Conservation (phyloP, 257 asterid genomes). For the Plantago elongata region DNA sequence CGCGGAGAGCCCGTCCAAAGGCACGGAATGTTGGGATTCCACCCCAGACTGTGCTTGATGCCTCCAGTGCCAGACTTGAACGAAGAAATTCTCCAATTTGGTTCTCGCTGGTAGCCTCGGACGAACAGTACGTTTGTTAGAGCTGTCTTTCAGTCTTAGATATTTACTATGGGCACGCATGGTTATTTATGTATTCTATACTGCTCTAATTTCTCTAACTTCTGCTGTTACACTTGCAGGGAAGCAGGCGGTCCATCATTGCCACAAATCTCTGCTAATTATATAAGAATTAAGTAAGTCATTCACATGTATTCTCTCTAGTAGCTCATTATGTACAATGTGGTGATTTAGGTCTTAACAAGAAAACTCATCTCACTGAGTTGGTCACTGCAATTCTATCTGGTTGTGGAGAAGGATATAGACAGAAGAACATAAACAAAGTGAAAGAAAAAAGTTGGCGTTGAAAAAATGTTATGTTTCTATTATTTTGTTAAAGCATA, state of each 20-base stretch:
- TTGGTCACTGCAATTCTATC: neutral
- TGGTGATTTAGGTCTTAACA: neutral
- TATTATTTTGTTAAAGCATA: too few relatives aligned
- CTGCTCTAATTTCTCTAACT: slow-evolving; percentile 24
- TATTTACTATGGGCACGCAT: slow-evolving; percentile 12
- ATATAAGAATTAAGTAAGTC: slow-evolving; percentile 85
- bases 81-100: slow-evolving; percentile 68
- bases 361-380: neutral
- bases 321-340: neutral
- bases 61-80: slow-evolving; percentile 43
- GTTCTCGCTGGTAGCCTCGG: slow-evolving; percentile 81
- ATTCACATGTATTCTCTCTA: neutral
- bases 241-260: slow-evolving; percentile 53
- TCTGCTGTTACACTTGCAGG: slow-evolving; percentile 43
- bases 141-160: slow-evolving; percentile 10
- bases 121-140: slow-evolving; percentile 59
- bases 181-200: slow-evolving; percentile 8
- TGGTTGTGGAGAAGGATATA: neutral
- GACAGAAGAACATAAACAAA: too few relatives aligned
- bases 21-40: slow-evolving; percentile 47
- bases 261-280: slow-evolving; percentile 89
- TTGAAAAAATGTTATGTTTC: too few relatives aligned
- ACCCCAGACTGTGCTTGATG: slow-evolving; percentile 74
- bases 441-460: too few relatives aligned
- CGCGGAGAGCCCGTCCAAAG: slow-evolving; percentile 60